Evolutionary conservation across 192 early-diverging fungal genomes (phyloP), one percentile per base, ranked within the genome.

Genomic region (Backusella morwellensis): DNA sequence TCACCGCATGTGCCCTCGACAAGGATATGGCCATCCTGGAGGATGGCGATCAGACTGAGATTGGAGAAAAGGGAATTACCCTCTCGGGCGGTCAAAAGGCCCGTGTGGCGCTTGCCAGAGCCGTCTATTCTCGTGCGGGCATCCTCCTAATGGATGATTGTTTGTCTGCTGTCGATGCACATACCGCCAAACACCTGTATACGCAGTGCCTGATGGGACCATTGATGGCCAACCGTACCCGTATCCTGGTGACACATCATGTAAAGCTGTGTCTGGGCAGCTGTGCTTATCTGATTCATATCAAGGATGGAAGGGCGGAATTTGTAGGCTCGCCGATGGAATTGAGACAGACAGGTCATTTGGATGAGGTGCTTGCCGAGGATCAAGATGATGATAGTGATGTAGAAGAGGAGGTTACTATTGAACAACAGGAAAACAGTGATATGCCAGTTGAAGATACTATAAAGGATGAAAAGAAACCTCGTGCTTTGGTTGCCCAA

Each of bases 11-110:
- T 82, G 91, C 94, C 8, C 86, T 99, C 29, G 83, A 80, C 7
- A 88, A 85, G 8, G 97, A 99, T 81, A 81, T 99, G 44, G 89
- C 89, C 19, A 91, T 93, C 17, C 77, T 97, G 70, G 87, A 93
- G 23, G 92, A 89, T 8, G 95, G 95, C 8, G 97, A 99, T 78
- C 75, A 89, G 77, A 96, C 95, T 0, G 82, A 87, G 63, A 83
- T 93, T 81, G 96, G 95, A 40, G 96, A 96, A 78, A 93, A 94
- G 77, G 95, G 95, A 21, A 85, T 95, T 14, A 93, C 91, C 0
- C 85, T 97, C n/a, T 93, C 92, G 23, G 96, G 96, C 35, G 95
- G 94, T 11, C 96, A 98, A 84, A 97, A 96, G 83, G 93, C 93
- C 73, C 85, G 96, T 35, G 89, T 99, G 38, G 83, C 95, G 0